phyloP scores from a whole-genome alignment of 805 yeast genomes.

The Kuraishia floccosa region DNA sequence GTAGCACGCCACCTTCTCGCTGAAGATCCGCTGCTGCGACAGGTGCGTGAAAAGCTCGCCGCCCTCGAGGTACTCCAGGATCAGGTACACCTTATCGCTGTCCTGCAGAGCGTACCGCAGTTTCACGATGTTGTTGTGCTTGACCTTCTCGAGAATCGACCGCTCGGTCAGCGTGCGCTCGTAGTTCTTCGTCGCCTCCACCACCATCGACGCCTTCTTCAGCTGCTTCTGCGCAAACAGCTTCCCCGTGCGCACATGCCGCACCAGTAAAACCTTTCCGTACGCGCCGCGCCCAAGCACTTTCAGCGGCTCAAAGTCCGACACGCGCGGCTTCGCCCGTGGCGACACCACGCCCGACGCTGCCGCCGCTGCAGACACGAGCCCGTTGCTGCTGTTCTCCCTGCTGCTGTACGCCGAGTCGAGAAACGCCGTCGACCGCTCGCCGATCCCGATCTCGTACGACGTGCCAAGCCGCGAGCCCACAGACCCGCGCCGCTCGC shows the following conservation, averaged over 20 bases:
- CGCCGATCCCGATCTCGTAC: conserved; percentile 35
- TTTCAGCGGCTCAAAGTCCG: conserved; percentile 66
- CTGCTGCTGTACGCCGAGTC: conserved; percentile 14
- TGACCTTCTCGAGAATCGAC: conserved; percentile 54
- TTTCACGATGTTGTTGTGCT: conserved; percentile 74
- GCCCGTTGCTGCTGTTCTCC: conserved; percentile 7
- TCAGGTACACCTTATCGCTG: conserved; percentile 56
- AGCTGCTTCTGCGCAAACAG: conserved; percentile 82
- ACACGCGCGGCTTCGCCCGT: conserved; percentile 11
- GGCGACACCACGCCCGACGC: conserved; percentile 8
- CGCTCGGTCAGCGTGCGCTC: conserved; percentile 78
- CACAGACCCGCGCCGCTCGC: not conserved
- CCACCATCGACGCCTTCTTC: conserved; percentile 69
- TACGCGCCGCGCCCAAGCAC: conserved; percentile 84
- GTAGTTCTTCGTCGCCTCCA: conserved; percentile 39
- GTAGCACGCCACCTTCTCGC: conserved; percentile 61
- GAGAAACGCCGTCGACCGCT: conserved; percentile 22
- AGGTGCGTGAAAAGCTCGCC: conserved; percentile 72
- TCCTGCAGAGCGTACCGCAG: conserved; percentile 81
- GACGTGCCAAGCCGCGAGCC: conserved; percentile 38
- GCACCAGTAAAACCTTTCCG: conserved; percentile 75
- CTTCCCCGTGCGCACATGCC: conserved; percentile 47
- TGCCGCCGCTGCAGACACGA: conserved; percentile 2
- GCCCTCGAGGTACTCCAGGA: conserved; percentile 78
- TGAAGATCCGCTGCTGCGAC: conserved; percentile 31